These are phyloP conservation scores for Irpex sp. DNA, from an alignment of 1,284 basidiomycete genomes.

Conservation along the genomic window DNA sequence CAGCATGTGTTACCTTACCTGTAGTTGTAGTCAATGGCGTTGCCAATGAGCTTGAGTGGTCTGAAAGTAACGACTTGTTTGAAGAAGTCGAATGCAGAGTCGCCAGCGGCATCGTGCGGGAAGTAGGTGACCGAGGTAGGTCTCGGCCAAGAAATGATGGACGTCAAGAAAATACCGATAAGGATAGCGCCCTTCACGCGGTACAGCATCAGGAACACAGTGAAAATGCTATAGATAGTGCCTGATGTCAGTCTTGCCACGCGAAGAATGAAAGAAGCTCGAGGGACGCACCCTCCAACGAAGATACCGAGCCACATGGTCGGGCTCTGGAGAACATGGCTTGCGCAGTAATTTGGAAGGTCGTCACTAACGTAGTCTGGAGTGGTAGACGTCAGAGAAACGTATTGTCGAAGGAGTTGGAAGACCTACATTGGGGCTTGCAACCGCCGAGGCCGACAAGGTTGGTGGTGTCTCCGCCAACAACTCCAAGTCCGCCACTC, in stretches of 20 bases:
- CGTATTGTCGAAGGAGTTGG: neutral
- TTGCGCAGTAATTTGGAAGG: constrained; percentile 70
- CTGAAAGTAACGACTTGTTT: constrained; percentile 88
- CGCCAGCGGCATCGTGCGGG: constrained; percentile 77
- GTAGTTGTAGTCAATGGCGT: constrained; percentile 70
- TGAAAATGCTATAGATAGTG: constrained; percentile 63
- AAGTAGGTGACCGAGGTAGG: constrained; percentile 86
- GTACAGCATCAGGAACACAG: constrained; percentile 86
- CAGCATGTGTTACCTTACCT: constrained; percentile 25
- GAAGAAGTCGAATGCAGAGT: constrained; percentile 87
- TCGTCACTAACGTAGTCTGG: constrained; percentile 43
- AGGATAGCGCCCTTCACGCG: constrained; percentile 89
- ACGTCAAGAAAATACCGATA: constrained; percentile 88
- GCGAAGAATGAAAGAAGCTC: neutral
- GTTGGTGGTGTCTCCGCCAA: constrained; percentile 81
- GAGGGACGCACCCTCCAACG: constrained; percentile 75
- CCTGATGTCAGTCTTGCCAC: neutral
- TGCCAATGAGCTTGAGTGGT: constrained; percentile 67
- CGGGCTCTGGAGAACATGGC: constrained; percentile 78
- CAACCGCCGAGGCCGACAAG: constrained; percentile 90
- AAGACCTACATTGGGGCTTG: constrained; percentile 51
- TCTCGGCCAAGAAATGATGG: constrained; percentile 91
- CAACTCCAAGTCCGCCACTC: constrained; percentile 76
- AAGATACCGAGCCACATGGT: constrained; percentile 93
- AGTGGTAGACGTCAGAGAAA: neutral